Conservation (phyloP, 371 early-diverging fungal species). For the Batkoa obscura region DNA sequence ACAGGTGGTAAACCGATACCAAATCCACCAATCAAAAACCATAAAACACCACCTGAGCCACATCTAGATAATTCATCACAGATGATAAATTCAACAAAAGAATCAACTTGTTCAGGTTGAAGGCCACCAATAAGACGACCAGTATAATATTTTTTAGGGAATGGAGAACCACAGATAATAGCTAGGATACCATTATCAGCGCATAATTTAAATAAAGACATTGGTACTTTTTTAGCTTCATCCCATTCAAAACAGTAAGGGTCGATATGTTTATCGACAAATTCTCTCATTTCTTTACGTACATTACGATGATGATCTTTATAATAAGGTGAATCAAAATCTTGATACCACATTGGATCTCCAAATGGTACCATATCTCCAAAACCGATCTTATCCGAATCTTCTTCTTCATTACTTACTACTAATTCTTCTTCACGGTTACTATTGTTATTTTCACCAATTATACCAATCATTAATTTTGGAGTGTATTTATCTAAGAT, state of each 20-base stretch:
- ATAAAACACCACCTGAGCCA: constrained; percentile 64
- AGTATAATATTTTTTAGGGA: constrained; percentile 11
- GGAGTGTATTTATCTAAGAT: constrained; percentile 34
- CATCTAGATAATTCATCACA: constrained; percentile 63
- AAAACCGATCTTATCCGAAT: constrained; percentile 16
- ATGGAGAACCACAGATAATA: constrained; percentile 26
- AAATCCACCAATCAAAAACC: constrained; percentile 57
- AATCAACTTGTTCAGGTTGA: constrained; percentile 36
- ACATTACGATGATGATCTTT: constrained; percentile 52
- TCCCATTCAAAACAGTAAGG: constrained; percentile 69
- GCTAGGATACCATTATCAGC: constrained; percentile 53
- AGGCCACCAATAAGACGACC: constrained; percentile 19
- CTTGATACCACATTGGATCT: constrained; percentile 73
- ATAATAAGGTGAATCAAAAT: constrained; percentile 55
- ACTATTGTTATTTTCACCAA: constrained; percentile 14
- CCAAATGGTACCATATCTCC: constrained; percentile 63
- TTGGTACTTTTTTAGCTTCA: constrained; percentile 55
- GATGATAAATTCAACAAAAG: constrained; percentile 62
- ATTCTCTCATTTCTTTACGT: constrained; percentile 42
- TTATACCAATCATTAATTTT: constrained; percentile 30
- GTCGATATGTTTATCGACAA: constrained; percentile 63
- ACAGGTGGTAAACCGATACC: constrained; percentile 61
- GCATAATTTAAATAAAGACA: constrained; percentile 37
- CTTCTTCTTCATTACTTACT: constrained; percentile 9
- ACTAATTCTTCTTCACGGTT: constrained; percentile 6